A percentile compares a stretch with the other conserved stretches of the same genome.
phyloP scores from a whole-genome alignment of 1,284 basidiomycete species.

The Sutorius eximius region DNA sequence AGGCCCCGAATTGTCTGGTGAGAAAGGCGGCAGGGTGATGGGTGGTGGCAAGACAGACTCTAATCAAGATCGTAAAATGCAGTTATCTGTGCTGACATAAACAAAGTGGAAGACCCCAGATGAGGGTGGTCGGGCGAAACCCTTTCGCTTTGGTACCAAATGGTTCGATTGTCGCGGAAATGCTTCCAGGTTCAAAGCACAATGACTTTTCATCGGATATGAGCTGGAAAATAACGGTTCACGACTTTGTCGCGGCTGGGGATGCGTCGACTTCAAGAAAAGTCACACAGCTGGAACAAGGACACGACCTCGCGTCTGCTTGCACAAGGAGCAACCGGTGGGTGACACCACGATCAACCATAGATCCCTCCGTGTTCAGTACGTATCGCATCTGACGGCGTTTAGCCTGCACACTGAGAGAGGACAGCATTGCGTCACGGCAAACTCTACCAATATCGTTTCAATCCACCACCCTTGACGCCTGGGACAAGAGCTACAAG shows the following conservation, averaged over 20 bases:
- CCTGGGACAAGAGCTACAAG: neutral
- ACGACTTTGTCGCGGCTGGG: constrained; percentile 22
- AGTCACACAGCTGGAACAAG: constrained; percentile 15
- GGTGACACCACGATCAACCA: constrained; percentile 16
- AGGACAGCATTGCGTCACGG: constrained; percentile 16
- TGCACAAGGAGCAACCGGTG: constrained; percentile 15
- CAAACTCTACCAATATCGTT: constrained; percentile 26
- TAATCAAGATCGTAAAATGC: neutral
- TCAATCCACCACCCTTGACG: constrained; percentile 18
- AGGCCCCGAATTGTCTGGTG: neutral
- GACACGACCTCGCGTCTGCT: constrained; percentile 18
- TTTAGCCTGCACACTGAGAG: constrained; percentile 8
- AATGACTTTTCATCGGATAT: neutral
- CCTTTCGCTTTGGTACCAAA: neutral
- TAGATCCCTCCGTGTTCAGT: constrained; percentile 25
- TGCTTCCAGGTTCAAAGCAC: constrained; percentile 2
- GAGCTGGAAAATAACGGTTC: constrained; percentile 19
- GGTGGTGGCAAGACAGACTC: neutral
- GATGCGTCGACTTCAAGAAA: neutral
- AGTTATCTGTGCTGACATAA: constrained; percentile 10
- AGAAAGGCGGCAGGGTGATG: neutral
- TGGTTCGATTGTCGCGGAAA: neutral
- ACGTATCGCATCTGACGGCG: constrained; percentile 8
- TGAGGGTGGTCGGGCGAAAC: constrained; percentile 5
- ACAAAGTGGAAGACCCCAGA: neutral